Evolutionary conservation across 495 filamentous ascomycete genomes (phyloP).

Genomic region (Xylaria cubensis): DNA sequence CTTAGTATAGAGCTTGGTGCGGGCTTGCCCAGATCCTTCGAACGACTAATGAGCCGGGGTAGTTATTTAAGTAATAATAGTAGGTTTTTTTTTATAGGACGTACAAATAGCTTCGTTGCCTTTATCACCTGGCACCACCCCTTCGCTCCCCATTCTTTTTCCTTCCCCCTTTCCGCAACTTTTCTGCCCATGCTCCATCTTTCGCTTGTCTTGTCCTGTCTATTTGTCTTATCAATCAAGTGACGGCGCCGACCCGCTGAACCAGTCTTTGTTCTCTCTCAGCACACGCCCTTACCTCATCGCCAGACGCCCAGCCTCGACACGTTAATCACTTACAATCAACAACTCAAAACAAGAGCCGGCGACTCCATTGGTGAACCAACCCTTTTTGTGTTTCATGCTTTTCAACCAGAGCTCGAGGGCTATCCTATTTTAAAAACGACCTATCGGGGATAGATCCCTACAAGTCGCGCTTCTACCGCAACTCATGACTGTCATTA

Average conservation of each 20-base stretch:
- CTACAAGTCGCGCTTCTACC: neutral
- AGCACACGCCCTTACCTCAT: neutral
- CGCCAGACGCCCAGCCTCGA: neutral
- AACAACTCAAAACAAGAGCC: neutral
- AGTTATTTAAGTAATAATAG: constrained; percentile 16
- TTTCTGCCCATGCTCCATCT: constrained; percentile 12
- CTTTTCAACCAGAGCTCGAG: neutral
- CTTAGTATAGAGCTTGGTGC: constrained; percentile 23
- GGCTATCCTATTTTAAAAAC: neutral
- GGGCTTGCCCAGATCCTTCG: constrained; percentile 27
- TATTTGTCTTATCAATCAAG: neutral
- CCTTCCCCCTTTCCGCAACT: constrained; percentile 29
- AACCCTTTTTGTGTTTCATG: neutral
- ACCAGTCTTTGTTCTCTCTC: constrained; percentile 1
- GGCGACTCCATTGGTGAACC: constrained; percentile 6
- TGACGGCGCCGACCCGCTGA: neutral
- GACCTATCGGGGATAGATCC: constrained; percentile 4
- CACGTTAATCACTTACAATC: neutral
- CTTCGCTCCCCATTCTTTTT: constrained; percentile 25
- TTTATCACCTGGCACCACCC: constrained; percentile 19
- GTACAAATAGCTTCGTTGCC: constrained; percentile 28
- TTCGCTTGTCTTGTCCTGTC: neutral
- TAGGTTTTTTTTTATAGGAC: constrained; percentile 8
- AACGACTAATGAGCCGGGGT: constrained; percentile 22
- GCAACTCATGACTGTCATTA: constrained; percentile 30